Evolutionary conservation across 1,139 yeast genomes (phyloP).

Genomic region (Taphrina betulina): DNA sequence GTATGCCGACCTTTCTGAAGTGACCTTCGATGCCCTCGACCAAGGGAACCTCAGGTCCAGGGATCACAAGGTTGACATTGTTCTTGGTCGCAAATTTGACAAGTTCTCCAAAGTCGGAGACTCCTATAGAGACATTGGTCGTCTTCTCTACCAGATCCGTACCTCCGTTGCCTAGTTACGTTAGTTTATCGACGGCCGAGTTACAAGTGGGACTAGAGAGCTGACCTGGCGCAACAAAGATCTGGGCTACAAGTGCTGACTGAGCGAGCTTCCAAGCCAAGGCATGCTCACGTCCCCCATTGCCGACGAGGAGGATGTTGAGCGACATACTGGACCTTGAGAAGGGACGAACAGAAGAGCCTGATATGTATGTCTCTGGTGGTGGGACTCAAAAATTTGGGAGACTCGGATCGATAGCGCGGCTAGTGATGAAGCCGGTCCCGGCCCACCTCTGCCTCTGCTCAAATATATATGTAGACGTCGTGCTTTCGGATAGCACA

Average conservation of each 20-base stretch:
- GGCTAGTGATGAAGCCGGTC: too few species aligned
- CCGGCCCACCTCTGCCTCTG: too few species aligned
- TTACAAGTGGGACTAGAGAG: background rate
- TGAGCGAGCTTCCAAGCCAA: slow-evolving; percentile 87
- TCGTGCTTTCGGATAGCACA: too few species aligned
- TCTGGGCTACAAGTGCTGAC: slow-evolving; percentile 65
- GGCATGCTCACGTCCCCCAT: slow-evolving; percentile 99
- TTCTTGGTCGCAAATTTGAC: slow-evolving; percentile 70
- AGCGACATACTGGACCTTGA: slow-evolving; percentile 24
- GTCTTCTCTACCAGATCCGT: slow-evolving; percentile 60
- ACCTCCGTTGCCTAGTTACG: slow-evolving; percentile 68
- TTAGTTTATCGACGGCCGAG: background rate
- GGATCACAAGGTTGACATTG: slow-evolving; percentile 72
- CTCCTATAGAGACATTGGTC: slow-evolving; percentile 66
- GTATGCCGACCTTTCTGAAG: slow-evolving; percentile 75
- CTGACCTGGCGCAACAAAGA: slow-evolving; percentile 87
- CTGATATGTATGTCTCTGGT: too few species aligned
- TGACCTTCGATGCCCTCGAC: slow-evolving; percentile 83
- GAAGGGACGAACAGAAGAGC: slow-evolving; percentile 59
- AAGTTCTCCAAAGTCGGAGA: slow-evolving; percentile 46
- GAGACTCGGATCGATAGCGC: too few species aligned
- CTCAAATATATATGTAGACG: too few species aligned
- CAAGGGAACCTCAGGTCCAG: slow-evolving; percentile 99
- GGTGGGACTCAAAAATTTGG: too few species aligned
- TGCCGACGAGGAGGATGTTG: slow-evolving; percentile 75